Evolutionary conservation across 2,329 filamentous ascomycete species (phyloP).

Genomic region (Calonectria henricotiae): DNA sequence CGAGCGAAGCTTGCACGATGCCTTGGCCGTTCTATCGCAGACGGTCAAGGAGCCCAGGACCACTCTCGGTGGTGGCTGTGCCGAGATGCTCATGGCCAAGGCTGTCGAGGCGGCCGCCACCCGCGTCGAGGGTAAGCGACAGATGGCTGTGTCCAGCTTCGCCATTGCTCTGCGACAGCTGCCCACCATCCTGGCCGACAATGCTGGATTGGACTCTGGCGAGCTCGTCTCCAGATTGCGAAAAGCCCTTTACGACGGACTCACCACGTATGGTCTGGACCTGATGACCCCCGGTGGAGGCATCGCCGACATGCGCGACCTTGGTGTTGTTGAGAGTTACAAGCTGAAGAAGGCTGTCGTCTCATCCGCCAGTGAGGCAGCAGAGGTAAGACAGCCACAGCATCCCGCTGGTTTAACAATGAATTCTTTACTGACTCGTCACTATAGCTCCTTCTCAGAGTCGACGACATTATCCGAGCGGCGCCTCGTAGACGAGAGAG

Average conservation of each 20-base stretch:
- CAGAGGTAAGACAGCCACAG: slow-evolving; percentile 78
- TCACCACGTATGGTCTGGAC: slow-evolving; percentile 93
- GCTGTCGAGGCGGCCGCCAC: slow-evolving; percentile 95
- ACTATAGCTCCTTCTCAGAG: slow-evolving; percentile 85
- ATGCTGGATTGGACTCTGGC: slow-evolving; percentile 95
- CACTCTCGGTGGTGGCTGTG: slow-evolving; percentile 94
- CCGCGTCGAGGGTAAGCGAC: slow-evolving; percentile 96
- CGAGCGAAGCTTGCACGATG: slow-evolving; percentile 95
- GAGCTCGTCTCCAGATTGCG: slow-evolving; percentile 93
- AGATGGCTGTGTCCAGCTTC: slow-evolving; percentile 92
- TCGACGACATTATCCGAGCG: slow-evolving; percentile 97
- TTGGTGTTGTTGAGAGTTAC: slow-evolving; percentile 97
- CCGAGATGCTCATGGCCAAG: slow-evolving; percentile 99
- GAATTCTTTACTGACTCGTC: slow-evolving; percentile 45
- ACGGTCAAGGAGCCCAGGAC: slow-evolving; percentile 95
- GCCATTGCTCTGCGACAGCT: slow-evolving; percentile 91
- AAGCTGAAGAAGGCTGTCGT: slow-evolving; percentile 99
- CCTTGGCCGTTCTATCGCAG: slow-evolving; percentile 94
- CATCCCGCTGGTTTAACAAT: neutral
- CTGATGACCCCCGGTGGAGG: slow-evolving; percentile 91
- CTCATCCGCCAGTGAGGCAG: slow-evolving; percentile 94
- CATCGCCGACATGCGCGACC: slow-evolving; percentile 94
- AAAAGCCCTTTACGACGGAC: slow-evolving; percentile 94
- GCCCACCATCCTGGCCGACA: slow-evolving; percentile 97
- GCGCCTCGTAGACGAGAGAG: slow-evolving; percentile 77